Conservation (phyloP, 768 basidiomycete genomes). For the Leccinum ochraceum region DNA sequence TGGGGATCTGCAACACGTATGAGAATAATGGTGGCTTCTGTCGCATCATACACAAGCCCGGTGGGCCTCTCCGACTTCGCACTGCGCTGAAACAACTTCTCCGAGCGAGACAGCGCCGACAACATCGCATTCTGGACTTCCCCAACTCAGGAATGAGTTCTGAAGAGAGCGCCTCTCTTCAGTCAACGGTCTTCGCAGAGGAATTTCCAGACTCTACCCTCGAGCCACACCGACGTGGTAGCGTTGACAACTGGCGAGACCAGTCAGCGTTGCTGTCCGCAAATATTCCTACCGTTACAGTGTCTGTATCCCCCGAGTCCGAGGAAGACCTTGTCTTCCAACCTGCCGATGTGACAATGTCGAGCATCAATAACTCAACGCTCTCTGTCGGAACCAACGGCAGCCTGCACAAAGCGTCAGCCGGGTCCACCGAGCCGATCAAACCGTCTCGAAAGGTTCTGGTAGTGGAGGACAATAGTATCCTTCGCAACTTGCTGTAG, state of each 20-base stretch:
- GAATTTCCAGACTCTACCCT: conserved; percentile 16
- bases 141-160: conserved; percentile 19
- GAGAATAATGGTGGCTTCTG: conserved; percentile 85
- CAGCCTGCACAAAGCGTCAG: conserved; percentile 66
- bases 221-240: conserved; percentile 35
- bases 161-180: conserved; percentile 30
- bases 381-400: conserved; percentile 61
- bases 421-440: conserved; percentile 49
- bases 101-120: conserved; percentile 34
- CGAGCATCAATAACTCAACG: conserved; percentile 38
- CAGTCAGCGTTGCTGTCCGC: conserved; percentile 14
- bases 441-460: conserved; percentile 61
- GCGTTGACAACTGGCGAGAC: conserved; percentile 31
- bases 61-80: conserved; percentile 76
- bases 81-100: conserved; percentile 54
- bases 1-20: conserved; percentile 66
- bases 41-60: conserved; percentile 87
- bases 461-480: conserved; percentile 88
- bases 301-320: conserved; percentile 24
- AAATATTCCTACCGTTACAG: conserved; percentile 10
- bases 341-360: conserved; percentile 7
- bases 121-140: conserved; percentile 24
- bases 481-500: conserved; percentile 81
- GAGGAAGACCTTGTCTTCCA: conserved; percentile 33
- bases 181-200: conserved; percentile 31